Evolutionary conservation across 2,329 filamentous ascomycete species (phyloP).

Genomic region (Claviceps purpurea): DNA sequence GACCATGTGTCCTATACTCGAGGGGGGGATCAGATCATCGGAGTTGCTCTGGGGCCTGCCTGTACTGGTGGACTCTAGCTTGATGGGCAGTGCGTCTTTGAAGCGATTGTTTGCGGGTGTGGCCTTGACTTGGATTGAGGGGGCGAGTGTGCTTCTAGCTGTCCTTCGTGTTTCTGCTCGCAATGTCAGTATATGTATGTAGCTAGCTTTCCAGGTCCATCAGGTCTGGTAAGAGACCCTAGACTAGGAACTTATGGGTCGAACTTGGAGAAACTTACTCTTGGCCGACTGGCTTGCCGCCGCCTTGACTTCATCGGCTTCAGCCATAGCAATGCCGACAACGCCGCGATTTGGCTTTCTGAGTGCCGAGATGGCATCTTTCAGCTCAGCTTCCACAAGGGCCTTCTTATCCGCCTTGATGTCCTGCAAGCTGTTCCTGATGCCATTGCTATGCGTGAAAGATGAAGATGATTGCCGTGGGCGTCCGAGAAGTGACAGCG

Average conservation of each 20-base stretch:
- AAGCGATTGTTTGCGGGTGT: conserved; percentile 43
- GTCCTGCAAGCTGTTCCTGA: conserved; percentile 38
- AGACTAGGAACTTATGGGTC: background rate
- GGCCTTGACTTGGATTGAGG: conserved; percentile 39
- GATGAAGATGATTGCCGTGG: conserved; percentile 26
- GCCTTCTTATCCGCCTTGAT: conserved; percentile 52
- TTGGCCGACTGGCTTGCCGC: conserved; percentile 29
- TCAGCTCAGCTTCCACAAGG: conserved; percentile 54
- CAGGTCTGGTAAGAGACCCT: background rate
- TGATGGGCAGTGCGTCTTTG: conserved; percentile 31
- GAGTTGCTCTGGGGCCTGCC: conserved; percentile 12
- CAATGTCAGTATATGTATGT: conserved; percentile 15
- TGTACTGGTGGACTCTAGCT: conserved; percentile 11
- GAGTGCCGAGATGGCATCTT: conserved; percentile 58
- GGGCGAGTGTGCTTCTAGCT: conserved; percentile 21
- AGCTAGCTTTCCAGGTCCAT: no score
- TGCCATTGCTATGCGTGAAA: conserved; percentile 29
- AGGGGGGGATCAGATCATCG: conserved; percentile 23
- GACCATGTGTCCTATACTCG: conserved; percentile 23
- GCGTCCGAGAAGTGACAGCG: conserved; percentile 13
- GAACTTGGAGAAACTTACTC: conserved; percentile 29
- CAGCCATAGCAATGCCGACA: conserved; percentile 52
- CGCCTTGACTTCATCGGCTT: conserved; percentile 50
- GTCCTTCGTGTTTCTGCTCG: conserved; percentile 39
- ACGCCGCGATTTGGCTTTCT: conserved; percentile 64